Percentiles rank a stretch among this genome's conserved stretches.
These are phyloP conservation scores for Pseudogymnoascus pannorum DNA, from an alignment of 2,329 filamentous ascomycete genomes.

Conservation along the genomic window DNA sequence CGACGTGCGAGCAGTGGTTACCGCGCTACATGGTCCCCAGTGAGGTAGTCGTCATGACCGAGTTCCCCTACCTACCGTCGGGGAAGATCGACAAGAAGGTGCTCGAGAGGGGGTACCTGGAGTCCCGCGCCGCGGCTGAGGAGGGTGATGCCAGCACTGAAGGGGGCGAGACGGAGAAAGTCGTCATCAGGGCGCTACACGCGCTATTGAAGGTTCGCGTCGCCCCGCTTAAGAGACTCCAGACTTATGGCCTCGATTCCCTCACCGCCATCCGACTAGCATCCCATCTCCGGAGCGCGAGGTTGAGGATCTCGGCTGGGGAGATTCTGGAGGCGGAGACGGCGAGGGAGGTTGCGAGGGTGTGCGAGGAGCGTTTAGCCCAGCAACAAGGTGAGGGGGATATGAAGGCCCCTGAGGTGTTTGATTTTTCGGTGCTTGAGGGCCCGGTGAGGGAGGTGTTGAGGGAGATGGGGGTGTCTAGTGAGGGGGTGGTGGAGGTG, in stretches of 20 bases:
- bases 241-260: conserved; percentile 58
- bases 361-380: conserved; percentile 23
- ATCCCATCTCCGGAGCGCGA: conserved; percentile 51
- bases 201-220: conserved; percentile 26
- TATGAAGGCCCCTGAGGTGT: background rate
- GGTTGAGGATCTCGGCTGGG: conserved; percentile 48
- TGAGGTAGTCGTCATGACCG: conserved; percentile 56
- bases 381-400: background rate
- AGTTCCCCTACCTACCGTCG: conserved; percentile 69
- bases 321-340: conserved; percentile 54
- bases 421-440: background rate
- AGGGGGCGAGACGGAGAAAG: conserved; percentile 22
- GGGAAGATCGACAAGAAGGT: conserved; percentile 72
- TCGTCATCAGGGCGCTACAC: conserved; percentile 17
- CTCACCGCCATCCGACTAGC: conserved; percentile 55
- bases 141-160: conserved; percentile 10
- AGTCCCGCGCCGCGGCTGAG: conserved; percentile 14
- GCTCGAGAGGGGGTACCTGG: conserved; percentile 50
- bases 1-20: conserved; percentile 65
- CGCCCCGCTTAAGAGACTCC: conserved; percentile 37
- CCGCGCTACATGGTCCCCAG: conserved; percentile 77
- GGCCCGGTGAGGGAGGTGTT: background rate
- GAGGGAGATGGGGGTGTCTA: conserved; percentile 11
- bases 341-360: conserved; percentile 31
- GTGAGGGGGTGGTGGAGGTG: conserved; percentile 34